Percentiles rank a stretch among this genome's conserved stretches.
phyloP scores from a whole-genome alignment of 371 early-diverging fungal species.

The Sanchytrium tribonematis region DNA sequence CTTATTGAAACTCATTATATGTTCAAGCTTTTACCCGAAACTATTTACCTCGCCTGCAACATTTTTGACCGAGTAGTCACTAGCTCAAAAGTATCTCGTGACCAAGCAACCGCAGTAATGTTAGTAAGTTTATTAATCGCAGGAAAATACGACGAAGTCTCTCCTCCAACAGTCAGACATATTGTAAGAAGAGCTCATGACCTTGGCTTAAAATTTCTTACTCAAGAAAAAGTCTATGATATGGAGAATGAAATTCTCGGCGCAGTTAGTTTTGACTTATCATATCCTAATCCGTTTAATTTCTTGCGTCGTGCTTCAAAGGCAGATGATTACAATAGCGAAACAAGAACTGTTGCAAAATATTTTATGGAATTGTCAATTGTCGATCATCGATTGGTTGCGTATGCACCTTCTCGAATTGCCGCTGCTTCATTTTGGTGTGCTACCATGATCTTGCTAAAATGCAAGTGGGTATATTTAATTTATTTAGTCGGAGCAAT shows the following conservation, averaged over 20 bases:
- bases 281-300: slow-evolving; percentile 56
- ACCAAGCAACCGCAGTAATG: too few species aligned
- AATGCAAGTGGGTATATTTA: too few species aligned
- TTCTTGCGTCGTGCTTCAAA: slow-evolving; percentile 68
- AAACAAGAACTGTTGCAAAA: slow-evolving; percentile 68
- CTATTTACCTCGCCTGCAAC: slow-evolving; percentile 75
- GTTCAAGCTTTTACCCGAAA: slow-evolving; percentile 77
- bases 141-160: slow-evolving; percentile 86
- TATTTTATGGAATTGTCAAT: slow-evolving; percentile 84
- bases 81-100: slow-evolving; percentile 39
- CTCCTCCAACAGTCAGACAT: slow-evolving; percentile 46
- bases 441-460: too few species aligned
- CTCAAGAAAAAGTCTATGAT: slow-evolving; percentile 44
- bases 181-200: slow-evolving; percentile 55
- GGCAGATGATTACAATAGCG: slow-evolving; percentile 56
- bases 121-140: slow-evolving; percentile 75
- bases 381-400: slow-evolving; percentile 52
- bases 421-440: slow-evolving; percentile 59
- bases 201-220: slow-evolving; percentile 33
- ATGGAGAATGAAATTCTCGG: slow-evolving; percentile 71
- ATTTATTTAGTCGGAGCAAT: too few species aligned
- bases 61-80: slow-evolving; percentile 90
- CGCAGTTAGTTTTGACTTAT: slow-evolving; percentile 45
- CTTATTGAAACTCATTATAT: too few species aligned
- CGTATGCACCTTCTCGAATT: slow-evolving; percentile 37